Evolutionary conservation across 2,329 filamentous ascomycete species (phyloP), one percentile per base, ranked within the genome.

Genomic region (Alternaria novae-zelandiae): DNA sequence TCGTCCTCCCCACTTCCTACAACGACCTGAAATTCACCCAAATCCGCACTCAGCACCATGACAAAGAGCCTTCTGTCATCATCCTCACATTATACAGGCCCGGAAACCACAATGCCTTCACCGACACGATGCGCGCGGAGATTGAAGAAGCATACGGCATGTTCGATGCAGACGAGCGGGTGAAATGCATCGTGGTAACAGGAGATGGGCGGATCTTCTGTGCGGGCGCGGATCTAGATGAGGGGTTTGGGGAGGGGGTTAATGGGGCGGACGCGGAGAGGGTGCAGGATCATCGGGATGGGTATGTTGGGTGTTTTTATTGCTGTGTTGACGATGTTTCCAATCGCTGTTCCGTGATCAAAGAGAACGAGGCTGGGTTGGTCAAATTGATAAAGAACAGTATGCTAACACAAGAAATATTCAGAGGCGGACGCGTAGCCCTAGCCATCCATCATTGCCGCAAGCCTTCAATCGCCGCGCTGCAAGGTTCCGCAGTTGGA

Each of bases 41-140:
- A 15, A 84, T 85, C 66, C 77, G 71, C 51, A 77, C 83, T 7
- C 73, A 74, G 25, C 81, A 84, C 66, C 77, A 83, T 56, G 77
- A 76, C 5, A 64, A 72, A 6, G 74, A 79, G 25, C 87, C 89
- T 0, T 76, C 84, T 11, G 84, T 91, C 55, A 84, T 92, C 54
- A 77, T 91, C 65, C 78, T 92, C 32, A 86, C 86, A 3, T 85
- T 92, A 44, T 84, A 90, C 80, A 87, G 91, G 17, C 90, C 90
- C 0, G 78, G 81, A 11, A 87, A 88, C 63, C 84, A 89, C 80
- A 92, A 93, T 84, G 90, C 88, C 64, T 92, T 92, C 79, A 92
- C 89, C 4, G 81, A 84, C 20, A 82, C 79, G 13, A 92, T 92
- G 88, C 86, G 86, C 70, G 72, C 79, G 15, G 89, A 90, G 70